Evolutionary conservation across 2,329 filamentous ascomycete genomes (phyloP), one percentile per base, ranked within the genome.

Genomic region (Exophiala sp.): DNA sequence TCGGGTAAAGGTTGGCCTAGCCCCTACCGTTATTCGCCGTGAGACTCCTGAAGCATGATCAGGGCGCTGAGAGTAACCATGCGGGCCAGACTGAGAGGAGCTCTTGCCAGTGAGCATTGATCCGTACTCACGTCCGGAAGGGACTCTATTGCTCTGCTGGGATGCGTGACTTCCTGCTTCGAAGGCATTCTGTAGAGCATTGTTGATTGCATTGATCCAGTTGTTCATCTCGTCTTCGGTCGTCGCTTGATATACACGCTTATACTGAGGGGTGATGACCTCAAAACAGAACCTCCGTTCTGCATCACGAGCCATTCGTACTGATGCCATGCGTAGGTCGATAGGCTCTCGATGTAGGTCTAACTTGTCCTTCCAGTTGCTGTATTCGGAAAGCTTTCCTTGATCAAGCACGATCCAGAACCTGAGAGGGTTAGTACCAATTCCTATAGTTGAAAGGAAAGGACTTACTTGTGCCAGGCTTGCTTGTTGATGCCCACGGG

Each of bases 321-420:
- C 95, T 12, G 94, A 97, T 8, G 94, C 94, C 84, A 97, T 94
- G 34, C 94, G 88, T 42, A 99, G 78, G 70, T 99, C 95, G 61
- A 99, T 97, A 0, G 94, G 94, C 1, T 97, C 94, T 84, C 96
- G 97, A 69, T 99, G 95, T 21, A 97, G 77, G 71, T 99, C 94
- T 20, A 99, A 81, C 69, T 85, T 92, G 69, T 99, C 90, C 72
- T 99, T 99, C 94, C 94, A 99, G 70, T 99, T 97, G 69, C 91
- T 96, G 72, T 99, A 99, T 68, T 99, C 94, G 1, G 92, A 96
- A 12, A 99, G 79, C 69, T 94, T 96, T 20, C 94, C 94, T 71
- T 96, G 91, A 68, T 97, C 95, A 41, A 99, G 79, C 2, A 99
- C 94, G 60, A 99, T 95, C 94, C 94, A 99, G 72, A 97, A 99